Base-by-base conservation (phyloP, 441 rosid species). In the Macaranga tanarius region DNA sequence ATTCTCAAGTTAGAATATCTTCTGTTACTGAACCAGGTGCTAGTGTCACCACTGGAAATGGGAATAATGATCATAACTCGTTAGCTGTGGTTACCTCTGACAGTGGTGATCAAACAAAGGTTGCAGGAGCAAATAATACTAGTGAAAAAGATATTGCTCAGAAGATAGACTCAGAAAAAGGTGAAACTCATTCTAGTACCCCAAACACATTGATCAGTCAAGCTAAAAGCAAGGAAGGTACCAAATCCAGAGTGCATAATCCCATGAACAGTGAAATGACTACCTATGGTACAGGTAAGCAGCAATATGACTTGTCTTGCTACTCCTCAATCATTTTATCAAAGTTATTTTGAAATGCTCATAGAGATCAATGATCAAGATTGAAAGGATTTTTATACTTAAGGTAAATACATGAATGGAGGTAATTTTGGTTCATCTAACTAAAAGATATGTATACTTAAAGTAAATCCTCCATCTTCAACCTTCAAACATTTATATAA, bases 261-360 rank as follows among this genome's bases (percentile, higher is more conserved):
- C 79, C 75, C 31, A 31, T 26, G 69, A 79, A 74, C 20, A 68
- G 57, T 73, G 85, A 82, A 76, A 60, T 42, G 7, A 76, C 76
- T 66, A 80, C 78, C 68, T 63, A 54, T 72, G 47, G 69, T 71
- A 70, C 76, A 76, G 93, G 95, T 89, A 80, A 82, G 69, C 79
- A 72, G 25, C 73, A 61, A n/a, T 10, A 19, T 69, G 31, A 26
- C 58, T 11, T 17, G 45, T 44, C 22, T 56, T 45, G 12, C n/a
- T 58, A 34, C 67, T 28, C 19, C 57, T 55, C 4, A 54, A 44
- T 16, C 17, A 44, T 34, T 63, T 10, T 44, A 40, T 55, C 38
- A 60, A 45, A 20, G 34, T 10, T 20, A 48, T 6, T 17, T 4
- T 70, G 66, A 58, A 38, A 64, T 13, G n/a, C 17, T 61, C 31